Base-by-base conservation (phyloP, 2,329 filamentous ascomycete genomes). In the Sporothrix luriei region DNA sequence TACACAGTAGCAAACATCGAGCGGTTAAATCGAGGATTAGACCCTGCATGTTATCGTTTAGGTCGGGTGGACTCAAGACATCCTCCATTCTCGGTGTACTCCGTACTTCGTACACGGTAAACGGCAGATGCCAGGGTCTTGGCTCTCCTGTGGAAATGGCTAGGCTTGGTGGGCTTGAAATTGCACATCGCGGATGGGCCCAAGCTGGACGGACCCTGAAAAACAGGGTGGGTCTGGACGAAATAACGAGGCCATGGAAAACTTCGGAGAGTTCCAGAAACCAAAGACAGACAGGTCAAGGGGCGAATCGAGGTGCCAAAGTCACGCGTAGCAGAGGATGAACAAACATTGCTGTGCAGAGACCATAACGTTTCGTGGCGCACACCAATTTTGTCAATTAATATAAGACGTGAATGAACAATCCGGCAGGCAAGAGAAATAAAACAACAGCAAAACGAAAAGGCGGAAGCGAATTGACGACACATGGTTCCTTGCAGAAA, bases 1-100 rank as follows among this genome's bases (percentile, higher is more conserved):
- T 66, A 48, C 62, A 66, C n/a, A n/a, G n/a, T n/a, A n/a, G n/a
- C n/a, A 19, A 51, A n/a, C 26, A 52, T 29, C 62, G 29, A 52
- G 33, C 9, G 33, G 5, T 33, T 33, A 43, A 61, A 61, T 61
- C 21, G n/a, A 61, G 16, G 55, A 49, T 52, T 62, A 40, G 46
- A 48, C 59, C 59, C 48, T 62, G 59, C 40, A 62, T 62, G 40
- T 11, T 40, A 40, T 29, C 21, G 59, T 48, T 48, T 62, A 29
- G 13, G 21, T 26, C 40, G 40, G 21, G 13, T 40, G n/a, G 33
- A 33, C 5, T 33, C 6, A 33, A 7, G 33, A 33, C 6, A 7
- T 0, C 33, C 5, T 33, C 33, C 33, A 7, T 4, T 9, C 1
- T 46, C 40, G 11, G 40, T 46, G 14, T 40, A 24, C 33, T 9